phyloP scores from a whole-genome alignment of 1,139 yeast species.

The Lodderomyces jiufengensis region DNA sequence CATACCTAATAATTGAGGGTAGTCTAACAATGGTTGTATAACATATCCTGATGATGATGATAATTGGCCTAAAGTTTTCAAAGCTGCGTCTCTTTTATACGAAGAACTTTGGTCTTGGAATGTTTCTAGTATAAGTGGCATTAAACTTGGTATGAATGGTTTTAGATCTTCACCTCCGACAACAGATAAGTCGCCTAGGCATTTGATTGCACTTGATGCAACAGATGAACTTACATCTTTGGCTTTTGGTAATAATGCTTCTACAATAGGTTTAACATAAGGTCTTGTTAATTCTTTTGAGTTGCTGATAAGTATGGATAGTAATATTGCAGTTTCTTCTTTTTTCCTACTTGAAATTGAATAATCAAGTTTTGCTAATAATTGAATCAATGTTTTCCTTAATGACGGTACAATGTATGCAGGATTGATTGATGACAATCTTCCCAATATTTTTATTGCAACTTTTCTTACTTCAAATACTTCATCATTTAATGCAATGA shows the following conservation, averaged over 20 bases:
- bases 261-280: slow-evolving; percentile 84
- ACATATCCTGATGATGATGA: slow-evolving; percentile 93
- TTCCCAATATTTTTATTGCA: slow-evolving; percentile 78
- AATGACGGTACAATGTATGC: slow-evolving; percentile 94
- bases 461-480: slow-evolving; percentile 76
- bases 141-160: slow-evolving; percentile 67
- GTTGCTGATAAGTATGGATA: slow-evolving; percentile 70
- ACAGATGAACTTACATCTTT: slow-evolving; percentile 73
- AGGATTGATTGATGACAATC: slow-evolving; percentile 83
- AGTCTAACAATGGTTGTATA: slow-evolving; percentile 86
- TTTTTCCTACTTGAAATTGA: slow-evolving; percentile 72
- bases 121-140: slow-evolving; percentile 85
- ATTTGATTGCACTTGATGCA: slow-evolving; percentile 79
- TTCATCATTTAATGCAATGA: slow-evolving; percentile 91
- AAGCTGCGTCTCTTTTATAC: slow-evolving; percentile 83
- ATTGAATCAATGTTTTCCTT: slow-evolving; percentile 79
- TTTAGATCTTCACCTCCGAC: slow-evolving; percentile 86
- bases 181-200: slow-evolving; percentile 86
- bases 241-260: slow-evolving; percentile 75
- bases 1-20: slow-evolving; percentile 83
- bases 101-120: slow-evolving; percentile 90
- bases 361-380: slow-evolving; percentile 79
- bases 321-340: slow-evolving; percentile 80
- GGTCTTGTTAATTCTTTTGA: slow-evolving; percentile 83
- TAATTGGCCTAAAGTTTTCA: slow-evolving; percentile 82